A percentile compares a stretch with the other conserved stretches of the same genome.
phyloP scores from a whole-genome alignment of 352 stramenopile genomes.

The Phytophthora sansomeana region DNA sequence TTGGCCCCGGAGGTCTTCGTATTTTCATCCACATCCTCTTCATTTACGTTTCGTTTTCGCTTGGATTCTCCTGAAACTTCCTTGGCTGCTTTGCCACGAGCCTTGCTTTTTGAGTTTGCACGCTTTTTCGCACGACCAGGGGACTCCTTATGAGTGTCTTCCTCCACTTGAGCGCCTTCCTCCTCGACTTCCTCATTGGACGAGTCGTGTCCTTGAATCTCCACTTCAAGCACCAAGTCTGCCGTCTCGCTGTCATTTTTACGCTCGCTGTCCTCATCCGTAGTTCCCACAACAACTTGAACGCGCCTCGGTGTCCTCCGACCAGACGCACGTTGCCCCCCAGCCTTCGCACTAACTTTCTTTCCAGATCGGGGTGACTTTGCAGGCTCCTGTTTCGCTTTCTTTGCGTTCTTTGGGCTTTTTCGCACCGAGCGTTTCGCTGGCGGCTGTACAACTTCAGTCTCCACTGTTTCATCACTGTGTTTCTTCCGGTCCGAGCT shows the following conservation, averaged over 20 bases:
- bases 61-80: constrained; percentile 23
- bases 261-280: constrained; percentile 59
- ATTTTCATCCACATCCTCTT: constrained; percentile 9
- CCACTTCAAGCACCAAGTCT: constrained; percentile 70
- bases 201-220: constrained; percentile 41
- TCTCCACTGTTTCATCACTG: constrained; percentile 7
- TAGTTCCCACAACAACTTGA: constrained; percentile 56
- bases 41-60: constrained; percentile 22
- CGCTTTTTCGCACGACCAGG: constrained; percentile 14
- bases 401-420: constrained; percentile 22
- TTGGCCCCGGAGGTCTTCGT: background rate
- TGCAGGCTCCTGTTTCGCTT: constrained; percentile 14
- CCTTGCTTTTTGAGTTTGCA: constrained; percentile 19
- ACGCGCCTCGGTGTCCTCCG: constrained; percentile 36
- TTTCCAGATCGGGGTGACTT: constrained; percentile 21
- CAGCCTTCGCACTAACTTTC: constrained; percentile 16
- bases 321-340: constrained; percentile 3
- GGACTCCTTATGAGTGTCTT: constrained; percentile 3
- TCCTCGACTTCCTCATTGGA: constrained; percentile 20
- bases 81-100: constrained; percentile 1
- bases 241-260: constrained; percentile 46
- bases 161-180: constrained; percentile 16
- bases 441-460: constrained; percentile 9
- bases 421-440: constrained; percentile 17
- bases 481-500: constrained; percentile 18